These are phyloP conservation scores for Cercospora berteroae DNA, from an alignment of 2,329 filamentous ascomycete genomes.

Conservation along the genomic window DNA sequence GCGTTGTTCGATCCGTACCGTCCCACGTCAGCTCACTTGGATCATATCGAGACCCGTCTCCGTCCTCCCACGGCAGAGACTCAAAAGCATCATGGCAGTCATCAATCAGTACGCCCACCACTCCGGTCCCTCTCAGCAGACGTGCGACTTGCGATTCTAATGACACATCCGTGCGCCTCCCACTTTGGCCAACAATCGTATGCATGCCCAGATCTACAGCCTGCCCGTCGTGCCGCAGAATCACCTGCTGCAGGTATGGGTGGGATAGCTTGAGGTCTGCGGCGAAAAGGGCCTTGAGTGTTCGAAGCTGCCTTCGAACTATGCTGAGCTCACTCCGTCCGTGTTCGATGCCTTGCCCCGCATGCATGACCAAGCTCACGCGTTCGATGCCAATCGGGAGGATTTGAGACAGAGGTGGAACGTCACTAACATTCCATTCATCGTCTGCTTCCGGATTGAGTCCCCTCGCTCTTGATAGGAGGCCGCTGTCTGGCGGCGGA, in stretches of 20 bases:
- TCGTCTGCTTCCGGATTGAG: not conserved
- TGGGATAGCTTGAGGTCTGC: not conserved
- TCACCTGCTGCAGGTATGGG: not conserved
- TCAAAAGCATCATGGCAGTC: not conserved
- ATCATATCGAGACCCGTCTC: not conserved
- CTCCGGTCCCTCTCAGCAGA: not conserved
- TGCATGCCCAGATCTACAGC: not conserved
- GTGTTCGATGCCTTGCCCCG: not conserved
- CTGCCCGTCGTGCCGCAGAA: not conserved
- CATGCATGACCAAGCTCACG: not conserved
- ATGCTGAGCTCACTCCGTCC: not conserved
- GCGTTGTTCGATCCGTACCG: not conserved
- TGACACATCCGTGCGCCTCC: not conserved
- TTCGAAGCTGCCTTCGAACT: not conserved
- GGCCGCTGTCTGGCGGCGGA: not conserved
- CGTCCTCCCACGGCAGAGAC: not conserved
- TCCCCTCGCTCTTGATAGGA: not conserved
- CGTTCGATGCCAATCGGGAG: not conserved
- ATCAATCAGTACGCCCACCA: not conserved
- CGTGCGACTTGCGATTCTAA: not conserved
- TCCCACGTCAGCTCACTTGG: not conserved
- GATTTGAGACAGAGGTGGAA: not conserved
- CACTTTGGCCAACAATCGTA: not conserved
- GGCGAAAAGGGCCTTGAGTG: not conserved
- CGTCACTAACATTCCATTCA: not conserved